A percentile compares a stretch with the other conserved stretches of the same genome.
phyloP scores from a whole-genome alignment of 2,329 filamentous ascomycete species.

The Sclerotinia subarctica region DNA sequence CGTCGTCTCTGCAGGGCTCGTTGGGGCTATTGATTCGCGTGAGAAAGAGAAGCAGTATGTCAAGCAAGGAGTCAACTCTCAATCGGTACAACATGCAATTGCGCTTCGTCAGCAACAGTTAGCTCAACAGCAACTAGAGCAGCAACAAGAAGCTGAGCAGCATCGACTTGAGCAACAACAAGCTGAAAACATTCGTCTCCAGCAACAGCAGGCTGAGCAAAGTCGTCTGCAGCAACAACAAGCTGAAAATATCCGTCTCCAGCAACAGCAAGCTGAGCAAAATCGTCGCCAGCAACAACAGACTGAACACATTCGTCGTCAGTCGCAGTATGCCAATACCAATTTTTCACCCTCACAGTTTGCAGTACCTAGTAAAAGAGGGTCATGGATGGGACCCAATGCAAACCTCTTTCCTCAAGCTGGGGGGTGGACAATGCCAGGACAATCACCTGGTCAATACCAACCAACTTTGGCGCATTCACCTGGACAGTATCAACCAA shows the following conservation, averaged over 20 bases:
- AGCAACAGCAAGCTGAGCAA: background rate
- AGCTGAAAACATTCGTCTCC: conserved; percentile 54
- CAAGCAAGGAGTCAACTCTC: conserved; percentile 65
- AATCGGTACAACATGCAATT: conserved; percentile 71
- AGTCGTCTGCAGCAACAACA: conserved; percentile 24
- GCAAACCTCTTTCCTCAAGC: conserved; percentile 39
- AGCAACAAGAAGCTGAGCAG: conserved; percentile 41
- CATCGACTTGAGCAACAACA: conserved; percentile 52
- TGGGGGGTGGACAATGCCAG: conserved; percentile 38
- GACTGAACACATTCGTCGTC: conserved; percentile 22
- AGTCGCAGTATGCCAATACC: conserved; percentile 31
- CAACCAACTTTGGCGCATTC: conserved; percentile 7
- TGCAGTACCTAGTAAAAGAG: conserved; percentile 35
- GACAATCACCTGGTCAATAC: background rate
- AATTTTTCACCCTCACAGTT: conserved; percentile 31
- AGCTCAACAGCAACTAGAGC: conserved; percentile 32
- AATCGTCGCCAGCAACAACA: conserved; percentile 24
- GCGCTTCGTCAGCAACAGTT: conserved; percentile 60
- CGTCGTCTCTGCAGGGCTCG: conserved; percentile 58
- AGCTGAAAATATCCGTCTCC: conserved; percentile 54
- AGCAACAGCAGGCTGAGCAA: background rate
- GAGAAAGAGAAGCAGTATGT: conserved; percentile 74
- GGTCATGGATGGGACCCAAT: conserved; percentile 36
- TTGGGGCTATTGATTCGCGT: conserved; percentile 75
- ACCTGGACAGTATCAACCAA: conserved; percentile 9